phyloP scores from a whole-genome alignment of 1,284 basidiomycete genomes.

The Sanghuangporus baumii region DNA sequence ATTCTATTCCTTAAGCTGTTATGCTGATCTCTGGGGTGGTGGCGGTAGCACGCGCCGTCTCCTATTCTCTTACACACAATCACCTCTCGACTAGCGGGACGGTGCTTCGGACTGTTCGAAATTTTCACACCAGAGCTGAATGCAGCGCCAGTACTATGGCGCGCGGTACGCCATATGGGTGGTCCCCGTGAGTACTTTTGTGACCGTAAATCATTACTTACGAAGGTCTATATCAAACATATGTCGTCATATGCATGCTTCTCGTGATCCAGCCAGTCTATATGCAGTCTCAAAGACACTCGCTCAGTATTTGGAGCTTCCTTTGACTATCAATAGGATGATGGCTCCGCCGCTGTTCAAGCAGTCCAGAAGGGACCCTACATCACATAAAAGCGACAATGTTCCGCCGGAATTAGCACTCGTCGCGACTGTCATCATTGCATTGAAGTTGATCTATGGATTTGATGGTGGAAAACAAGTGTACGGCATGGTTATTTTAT shows the following conservation, averaged over 20 bases:
- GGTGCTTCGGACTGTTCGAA: conserved; percentile 46
- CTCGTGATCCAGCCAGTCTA: conserved; percentile 44
- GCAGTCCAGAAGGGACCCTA: conserved; percentile 35
- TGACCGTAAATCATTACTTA: background rate
- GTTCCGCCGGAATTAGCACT: conserved; percentile 75
- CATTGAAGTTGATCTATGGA: conserved; percentile 81
- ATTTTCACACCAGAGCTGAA: conserved; percentile 78
- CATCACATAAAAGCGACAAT: conserved; percentile 48
- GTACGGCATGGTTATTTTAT: conserved; percentile 11
- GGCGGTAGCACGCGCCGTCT: conserved; percentile 67
- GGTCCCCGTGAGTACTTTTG: conserved; percentile 65
- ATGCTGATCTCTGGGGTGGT: conserved; percentile 18
- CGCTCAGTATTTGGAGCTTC: conserved; percentile 50
- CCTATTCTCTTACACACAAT: conserved; percentile 53
- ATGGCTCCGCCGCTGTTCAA: conserved; percentile 39
- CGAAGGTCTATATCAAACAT: background rate
- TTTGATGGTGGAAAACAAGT: conserved; percentile 61
- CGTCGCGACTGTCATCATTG: conserved; percentile 58
- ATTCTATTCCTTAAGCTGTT: conserved; percentile 6
- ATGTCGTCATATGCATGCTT: background rate
- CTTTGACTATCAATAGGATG: conserved; percentile 53
- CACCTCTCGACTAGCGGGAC: conserved; percentile 55
- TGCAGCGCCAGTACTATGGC: conserved; percentile 75
- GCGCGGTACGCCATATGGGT: conserved; percentile 62
- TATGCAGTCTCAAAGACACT: conserved; percentile 60